These are phyloP conservation scores for Oldenlandia corymbosa DNA, from an alignment of 257 asterid genomes.

Conservation along the genomic window DNA sequence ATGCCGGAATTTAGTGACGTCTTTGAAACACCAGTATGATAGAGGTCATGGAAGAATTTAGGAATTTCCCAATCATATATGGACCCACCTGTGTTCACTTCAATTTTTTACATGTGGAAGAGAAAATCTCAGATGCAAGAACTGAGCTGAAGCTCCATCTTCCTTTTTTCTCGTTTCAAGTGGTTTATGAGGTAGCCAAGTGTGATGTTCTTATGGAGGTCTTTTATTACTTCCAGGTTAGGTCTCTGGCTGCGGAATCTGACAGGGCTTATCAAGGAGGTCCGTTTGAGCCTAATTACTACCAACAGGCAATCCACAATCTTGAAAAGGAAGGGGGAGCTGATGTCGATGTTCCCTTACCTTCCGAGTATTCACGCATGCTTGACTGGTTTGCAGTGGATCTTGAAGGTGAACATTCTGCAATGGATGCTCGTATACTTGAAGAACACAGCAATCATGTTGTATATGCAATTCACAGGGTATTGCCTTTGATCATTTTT, in stretches of 20 bases:
- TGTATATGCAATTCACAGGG: conserved; percentile 96
- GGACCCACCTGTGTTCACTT: too few species aligned
- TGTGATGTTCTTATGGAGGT: background rate
- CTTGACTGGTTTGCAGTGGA: conserved; percentile 98
- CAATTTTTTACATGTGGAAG: too few species aligned
- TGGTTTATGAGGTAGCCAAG: background rate
- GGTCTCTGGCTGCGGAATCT: conserved; percentile 91
- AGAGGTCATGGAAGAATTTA: too few species aligned
- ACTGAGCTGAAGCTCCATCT: background rate
- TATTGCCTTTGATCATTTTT: conserved; percentile 40
- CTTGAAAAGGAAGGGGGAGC: conserved; percentile 32
- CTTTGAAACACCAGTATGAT: background rate
- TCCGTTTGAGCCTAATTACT: conserved; percentile 56
- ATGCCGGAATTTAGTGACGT: background rate
- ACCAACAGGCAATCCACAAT: conserved; percentile 43
- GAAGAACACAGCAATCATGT: conserved; percentile 96
- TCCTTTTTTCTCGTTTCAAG: background rate
- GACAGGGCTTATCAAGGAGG: conserved; percentile 92
- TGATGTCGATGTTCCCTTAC: conserved; percentile 52
- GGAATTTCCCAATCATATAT: too few species aligned
- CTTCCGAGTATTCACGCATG: conserved; percentile 60
- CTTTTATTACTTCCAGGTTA: conserved; percentile 37
- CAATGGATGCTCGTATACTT: conserved; percentile 98
- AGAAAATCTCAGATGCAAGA: too few species aligned
- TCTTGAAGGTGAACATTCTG: conserved; percentile 99